Evolutionary conservation across 352 stramenopile genomes (phyloP).

Genomic region (Phytophthora kernoviae): DNA sequence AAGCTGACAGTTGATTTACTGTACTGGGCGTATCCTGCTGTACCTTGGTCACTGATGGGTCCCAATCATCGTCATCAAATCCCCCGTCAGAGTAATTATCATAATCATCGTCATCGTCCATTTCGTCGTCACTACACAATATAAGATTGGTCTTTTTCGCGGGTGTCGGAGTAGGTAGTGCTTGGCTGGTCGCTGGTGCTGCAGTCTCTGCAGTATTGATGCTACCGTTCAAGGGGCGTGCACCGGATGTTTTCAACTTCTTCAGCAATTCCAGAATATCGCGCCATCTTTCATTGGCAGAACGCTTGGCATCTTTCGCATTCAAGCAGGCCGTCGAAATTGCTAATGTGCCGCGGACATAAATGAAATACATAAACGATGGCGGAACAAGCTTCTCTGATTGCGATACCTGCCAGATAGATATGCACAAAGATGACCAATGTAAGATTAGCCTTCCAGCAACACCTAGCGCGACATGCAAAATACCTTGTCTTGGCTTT

Average conservation of each 20-base stretch:
- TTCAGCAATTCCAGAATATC: slow-evolving; percentile 61
- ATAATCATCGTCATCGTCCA: slow-evolving; percentile 65
- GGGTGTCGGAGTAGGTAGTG: slow-evolving; percentile 4
- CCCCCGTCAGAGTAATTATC: slow-evolving; percentile 44
- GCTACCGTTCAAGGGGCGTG: slow-evolving; percentile 13
- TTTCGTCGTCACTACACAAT: slow-evolving; percentile 67
- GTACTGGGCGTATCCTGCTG: slow-evolving; percentile 6
- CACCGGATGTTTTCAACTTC: slow-evolving; percentile 19
- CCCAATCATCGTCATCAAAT: slow-evolving; percentile 39
- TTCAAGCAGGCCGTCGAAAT: slow-evolving; percentile 69
- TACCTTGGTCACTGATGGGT: slow-evolving; percentile 34
- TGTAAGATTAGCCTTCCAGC: slow-evolving; percentile 1
- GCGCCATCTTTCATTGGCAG: slow-evolving; percentile 72
- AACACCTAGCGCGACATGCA: neutral
- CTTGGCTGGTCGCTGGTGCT: slow-evolving; percentile 10
- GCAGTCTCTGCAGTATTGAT: slow-evolving; percentile 3
- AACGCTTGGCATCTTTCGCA: slow-evolving; percentile 74
- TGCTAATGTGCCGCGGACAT: slow-evolving; percentile 41
- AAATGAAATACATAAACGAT: slow-evolving; percentile 62
- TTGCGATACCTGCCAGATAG: slow-evolving; percentile 23
- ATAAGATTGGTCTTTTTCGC: slow-evolving; percentile 46
- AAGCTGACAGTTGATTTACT: slow-evolving; percentile 21
- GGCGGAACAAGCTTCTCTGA: slow-evolving; percentile 44
- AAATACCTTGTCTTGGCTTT: slow-evolving; percentile 40
- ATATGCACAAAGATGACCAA: too few relatives aligned